These are phyloP conservation scores for Phytopythium montanum DNA, from an alignment of 352 stramenopile genomes.

Conservation along the genomic window DNA sequence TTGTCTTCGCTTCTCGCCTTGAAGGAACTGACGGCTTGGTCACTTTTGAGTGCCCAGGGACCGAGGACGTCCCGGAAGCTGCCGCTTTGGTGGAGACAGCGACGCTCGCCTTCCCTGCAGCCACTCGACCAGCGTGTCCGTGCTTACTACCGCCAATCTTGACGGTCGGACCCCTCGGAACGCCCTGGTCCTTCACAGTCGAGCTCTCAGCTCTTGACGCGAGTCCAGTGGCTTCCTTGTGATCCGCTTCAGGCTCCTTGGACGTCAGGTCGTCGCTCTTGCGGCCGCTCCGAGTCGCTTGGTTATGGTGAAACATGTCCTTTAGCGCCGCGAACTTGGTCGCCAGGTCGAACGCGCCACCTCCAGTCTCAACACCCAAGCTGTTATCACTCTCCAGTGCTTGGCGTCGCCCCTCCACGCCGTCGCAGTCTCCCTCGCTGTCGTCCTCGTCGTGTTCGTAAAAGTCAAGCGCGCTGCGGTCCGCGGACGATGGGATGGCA, in stretches of 20 bases:
- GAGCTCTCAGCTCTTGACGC: not conserved
- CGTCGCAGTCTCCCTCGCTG: constrained; percentile 5
- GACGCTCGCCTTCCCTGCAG: not conserved
- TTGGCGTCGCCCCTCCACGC: not conserved
- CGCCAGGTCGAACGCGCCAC: constrained; percentile 12
- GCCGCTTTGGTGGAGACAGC: not conserved
- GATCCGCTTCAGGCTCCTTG: not conserved
- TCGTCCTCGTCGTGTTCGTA: constrained; percentile 35
- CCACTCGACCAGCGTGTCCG: not conserved
- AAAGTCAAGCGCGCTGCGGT: constrained; percentile 53
- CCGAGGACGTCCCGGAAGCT: not conserved
- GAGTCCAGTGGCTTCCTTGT: not conserved
- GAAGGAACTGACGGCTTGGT: not conserved
- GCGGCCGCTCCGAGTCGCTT: constrained; percentile 13
- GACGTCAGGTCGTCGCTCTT: not conserved
- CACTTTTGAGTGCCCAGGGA: not conserved
- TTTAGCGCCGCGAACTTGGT: constrained; percentile 70
- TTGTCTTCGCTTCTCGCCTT: not conserved
- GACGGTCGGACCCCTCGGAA: not conserved
- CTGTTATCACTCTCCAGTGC: not conserved
- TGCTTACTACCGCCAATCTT: not conserved
- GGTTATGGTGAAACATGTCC: constrained; percentile 48
- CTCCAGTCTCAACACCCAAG: too few species aligned
- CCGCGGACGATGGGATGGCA: constrained; percentile 46
- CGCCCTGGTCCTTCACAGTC: not conserved